Evolutionary conservation across 805 yeast genomes (phyloP), one percentile per base, ranked within the genome.

Genomic region (Trichomonascus vanleenenianus): DNA sequence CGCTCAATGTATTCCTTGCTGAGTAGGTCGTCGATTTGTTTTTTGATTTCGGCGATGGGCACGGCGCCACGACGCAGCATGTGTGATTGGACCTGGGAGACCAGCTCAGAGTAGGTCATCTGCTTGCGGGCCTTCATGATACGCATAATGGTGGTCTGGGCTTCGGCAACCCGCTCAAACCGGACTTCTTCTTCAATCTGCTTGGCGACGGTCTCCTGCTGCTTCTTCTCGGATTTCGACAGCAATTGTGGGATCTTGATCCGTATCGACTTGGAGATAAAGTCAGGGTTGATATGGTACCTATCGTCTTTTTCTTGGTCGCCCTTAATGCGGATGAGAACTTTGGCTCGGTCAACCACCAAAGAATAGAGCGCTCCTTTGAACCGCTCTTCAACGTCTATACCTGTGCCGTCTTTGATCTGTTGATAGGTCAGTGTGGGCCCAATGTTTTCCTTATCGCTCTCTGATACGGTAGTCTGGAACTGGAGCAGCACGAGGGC

Each of bases 61-160:
- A 58, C 48, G 11, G 52, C 45, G 9, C 67, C 67, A 15, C 64
- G 47, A n/a, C 40, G 45, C 47, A 57, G 55, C n/a, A 59, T 56
- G 39, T 45, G 49, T 9, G 56, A 58, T 27, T 60, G 50, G 1
- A 55, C 53, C 49, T 56, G 51, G 39, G 47, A 51, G 5, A 62
- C 51, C 2, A 62, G 53, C 16, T 62, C 64, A 7, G 42, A 49
- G 39, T 62, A 65, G 14, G 42, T 42, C 31, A 61, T 35, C 18
- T 43, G 42, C 44, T 54, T 49, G 7, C 53, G 42, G 9, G 60
- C 45, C 51, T 62, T 62, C 64, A 62, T 58, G 36, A 62, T 52
- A 2, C 66, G 52, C n/a, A 58, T 49, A 9, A 62, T 50, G 1
- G 61, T 56, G 8, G 65, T 66, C 44, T 59, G 64, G 25, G 60